Conservation (phyloP, 257 asterid species). For the Solanum gandarillasii region DNA sequence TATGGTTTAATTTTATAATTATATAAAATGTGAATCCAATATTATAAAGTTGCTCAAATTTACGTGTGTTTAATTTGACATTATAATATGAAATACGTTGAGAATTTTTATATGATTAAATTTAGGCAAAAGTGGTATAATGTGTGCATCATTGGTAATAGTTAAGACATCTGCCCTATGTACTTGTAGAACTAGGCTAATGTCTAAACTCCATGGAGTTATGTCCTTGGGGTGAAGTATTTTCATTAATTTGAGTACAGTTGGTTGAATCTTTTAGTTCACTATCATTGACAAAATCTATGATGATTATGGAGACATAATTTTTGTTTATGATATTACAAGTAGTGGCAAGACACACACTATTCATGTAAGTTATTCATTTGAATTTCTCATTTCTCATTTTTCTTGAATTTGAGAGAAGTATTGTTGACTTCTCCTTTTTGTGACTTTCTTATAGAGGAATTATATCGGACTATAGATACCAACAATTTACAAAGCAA, state of each 20-base stretch:
- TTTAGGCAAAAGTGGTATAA: too few relatives aligned
- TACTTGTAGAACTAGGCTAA: not conserved
- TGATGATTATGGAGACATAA: constrained; percentile 60
- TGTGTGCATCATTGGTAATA: not conserved
- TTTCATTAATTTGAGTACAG: not conserved
- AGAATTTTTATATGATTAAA: too few relatives aligned
- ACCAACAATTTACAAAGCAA: too few relatives aligned
- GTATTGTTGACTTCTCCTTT: not conserved
- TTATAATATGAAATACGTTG: too few relatives aligned
- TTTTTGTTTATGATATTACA: constrained; percentile 97
- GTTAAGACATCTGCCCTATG: not conserved
- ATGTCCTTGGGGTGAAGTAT: not conserved
- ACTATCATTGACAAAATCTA: constrained; percentile 2
- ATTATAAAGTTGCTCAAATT: too few relatives aligned
- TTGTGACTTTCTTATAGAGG: too few relatives aligned
- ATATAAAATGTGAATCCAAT: too few relatives aligned
- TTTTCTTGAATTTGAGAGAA: not conserved
- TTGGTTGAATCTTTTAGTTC: not conserved
- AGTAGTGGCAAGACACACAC: constrained; percentile 37
- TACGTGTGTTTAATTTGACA: too few relatives aligned
- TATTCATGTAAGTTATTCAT: constrained; percentile 11
- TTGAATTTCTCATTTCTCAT: not conserved
- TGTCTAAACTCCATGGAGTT: not conserved
- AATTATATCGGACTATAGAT: too few relatives aligned
- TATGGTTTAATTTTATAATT: too few relatives aligned